Percentiles rank a stretch among this genome's conserved stretches.
These are phyloP conservation scores for Colletotrichum chlorophyti DNA, from an alignment of 2,329 filamentous ascomycete genomes.

Conservation along the genomic window DNA sequence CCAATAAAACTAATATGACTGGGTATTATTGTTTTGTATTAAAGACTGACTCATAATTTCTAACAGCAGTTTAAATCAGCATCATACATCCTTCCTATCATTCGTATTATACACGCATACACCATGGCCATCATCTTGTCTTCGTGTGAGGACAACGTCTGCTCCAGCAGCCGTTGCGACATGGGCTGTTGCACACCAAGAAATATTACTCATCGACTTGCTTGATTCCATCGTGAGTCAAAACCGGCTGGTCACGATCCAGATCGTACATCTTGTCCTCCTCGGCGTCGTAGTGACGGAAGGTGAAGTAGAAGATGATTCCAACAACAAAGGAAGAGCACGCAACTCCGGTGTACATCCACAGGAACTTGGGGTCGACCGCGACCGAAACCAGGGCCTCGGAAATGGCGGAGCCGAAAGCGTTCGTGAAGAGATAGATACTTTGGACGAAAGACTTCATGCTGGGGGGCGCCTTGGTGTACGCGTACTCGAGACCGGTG, in stretches of 20 bases:
- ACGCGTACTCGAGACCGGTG: slow-evolving; percentile 75
- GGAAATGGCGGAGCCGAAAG: slow-evolving; percentile 64
- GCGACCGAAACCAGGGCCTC: slow-evolving; percentile 53
- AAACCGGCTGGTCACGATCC: slow-evolving; percentile 40
- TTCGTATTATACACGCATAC: background rate
- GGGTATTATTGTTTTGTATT: background rate
- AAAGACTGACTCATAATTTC: background rate
- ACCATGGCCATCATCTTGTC: background rate
- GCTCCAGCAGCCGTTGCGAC: too few species aligned
- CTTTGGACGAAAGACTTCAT: slow-evolving; percentile 70
- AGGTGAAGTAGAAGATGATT: slow-evolving; percentile 56
- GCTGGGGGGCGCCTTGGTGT: slow-evolving; percentile 73
- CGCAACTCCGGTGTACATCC: slow-evolving; percentile 69
- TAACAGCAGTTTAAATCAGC: background rate
- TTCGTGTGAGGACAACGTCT: background rate
- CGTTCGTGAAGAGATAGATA: slow-evolving; percentile 66
- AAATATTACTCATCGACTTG: background rate
- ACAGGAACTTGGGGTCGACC: slow-evolving; percentile 69
- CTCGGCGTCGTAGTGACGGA: slow-evolving; percentile 45
- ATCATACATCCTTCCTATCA: background rate
- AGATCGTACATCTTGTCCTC: slow-evolving; percentile 48
- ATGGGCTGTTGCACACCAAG: background rate
- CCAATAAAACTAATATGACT: too few species aligned
- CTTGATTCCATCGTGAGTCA: slow-evolving; percentile 28
- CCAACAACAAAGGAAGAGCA: slow-evolving; percentile 54